Evolutionary conservation across 495 filamentous ascomycete species (phyloP).

Genomic region (Entonaema liquescens): DNA sequence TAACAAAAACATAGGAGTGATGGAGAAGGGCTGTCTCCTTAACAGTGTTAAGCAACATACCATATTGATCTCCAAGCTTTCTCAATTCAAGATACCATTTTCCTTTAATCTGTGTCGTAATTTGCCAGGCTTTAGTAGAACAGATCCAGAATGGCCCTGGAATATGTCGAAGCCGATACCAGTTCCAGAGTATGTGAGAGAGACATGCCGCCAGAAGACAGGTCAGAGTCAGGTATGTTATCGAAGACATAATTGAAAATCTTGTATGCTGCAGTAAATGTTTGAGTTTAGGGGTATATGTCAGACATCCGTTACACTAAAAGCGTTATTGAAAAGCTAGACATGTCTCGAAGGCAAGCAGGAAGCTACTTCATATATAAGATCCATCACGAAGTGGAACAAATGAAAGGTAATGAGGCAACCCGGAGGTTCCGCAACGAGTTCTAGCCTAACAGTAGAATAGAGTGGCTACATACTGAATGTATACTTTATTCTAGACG

Average conservation of each 20-base stretch:
- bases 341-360: constrained; percentile 11
- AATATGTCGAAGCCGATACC: constrained; percentile 32
- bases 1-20: neutral
- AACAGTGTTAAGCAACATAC: constrained; percentile 8
- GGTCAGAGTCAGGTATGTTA: neutral
- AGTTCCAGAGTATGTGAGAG: neutral
- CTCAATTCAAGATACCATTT: constrained; percentile 26
- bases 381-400: too few relatives aligned
- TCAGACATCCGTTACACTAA: constrained; percentile 1
- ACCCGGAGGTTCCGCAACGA: too few relatives aligned
- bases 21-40: neutral
- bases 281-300: neutral
- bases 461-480: too few relatives aligned
- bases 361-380: neutral
- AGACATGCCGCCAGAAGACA: constrained; percentile 5
- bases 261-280: neutral
- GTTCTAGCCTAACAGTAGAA: too few relatives aligned
- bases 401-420: too few relatives aligned
- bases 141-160: constrained; percentile 31
- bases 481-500: too few relatives aligned
- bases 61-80: constrained; percentile 26
- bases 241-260: constrained; percentile 1
- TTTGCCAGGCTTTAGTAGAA: constrained; percentile 26
- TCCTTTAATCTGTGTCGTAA: constrained; percentile 22
- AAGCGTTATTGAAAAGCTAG: neutral